Base-by-base conservation (phyloP, 495 filamentous ascomycete species). In the Daldinia caldariorum region DNA sequence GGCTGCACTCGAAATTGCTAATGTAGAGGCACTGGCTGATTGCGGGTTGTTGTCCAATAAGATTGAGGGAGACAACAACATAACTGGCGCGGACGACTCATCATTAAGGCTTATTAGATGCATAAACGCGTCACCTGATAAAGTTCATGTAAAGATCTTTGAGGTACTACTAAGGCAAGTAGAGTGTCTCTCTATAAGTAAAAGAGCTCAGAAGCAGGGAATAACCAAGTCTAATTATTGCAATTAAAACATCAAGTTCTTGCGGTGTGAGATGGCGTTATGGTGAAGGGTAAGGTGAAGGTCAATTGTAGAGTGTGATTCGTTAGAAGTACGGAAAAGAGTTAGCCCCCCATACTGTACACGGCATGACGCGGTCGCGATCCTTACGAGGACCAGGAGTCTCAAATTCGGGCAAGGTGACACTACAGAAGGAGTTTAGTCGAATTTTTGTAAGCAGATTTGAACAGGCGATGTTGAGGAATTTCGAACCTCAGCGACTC, bases 241-340 rank as follows among this genome's bases (percentile, higher is more conserved):
- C 16, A 38, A 37, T 32, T 3, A 43, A 54, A 47, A 65, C 50
- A 53, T 65, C 38, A 26, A 31, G 58, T 61, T 66, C 56, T 72
- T 68, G 65, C 64, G 70, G 70, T 72, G 69, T 71, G 70, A 72
- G 65, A 61, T 55, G 35, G 43, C 37, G 61, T 65, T 49, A 50
- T 68, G 69, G 69, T 68, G 61, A 64, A 54, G 38, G 55, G 34
- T 63, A 71, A 71, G 63, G 64, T 72, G 69, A 72, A 64, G 60
- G 5, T 16, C 41, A 26, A 39, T 37, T 64, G 55, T 35, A 45
- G 31, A 47, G 9, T 67, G 61, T 64, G 56, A 67, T 72, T 68
- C 59, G 61, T 20, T 29, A 57, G 32, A 14, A 61, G 50, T 16
- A 31, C 58, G 56, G 50, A 56, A 58, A 67, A 63, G 69, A 63